These are phyloP conservation scores for Arabidopsis hybrid DNA, from an alignment of 441 rosid species.

Conservation along the genomic window DNA sequence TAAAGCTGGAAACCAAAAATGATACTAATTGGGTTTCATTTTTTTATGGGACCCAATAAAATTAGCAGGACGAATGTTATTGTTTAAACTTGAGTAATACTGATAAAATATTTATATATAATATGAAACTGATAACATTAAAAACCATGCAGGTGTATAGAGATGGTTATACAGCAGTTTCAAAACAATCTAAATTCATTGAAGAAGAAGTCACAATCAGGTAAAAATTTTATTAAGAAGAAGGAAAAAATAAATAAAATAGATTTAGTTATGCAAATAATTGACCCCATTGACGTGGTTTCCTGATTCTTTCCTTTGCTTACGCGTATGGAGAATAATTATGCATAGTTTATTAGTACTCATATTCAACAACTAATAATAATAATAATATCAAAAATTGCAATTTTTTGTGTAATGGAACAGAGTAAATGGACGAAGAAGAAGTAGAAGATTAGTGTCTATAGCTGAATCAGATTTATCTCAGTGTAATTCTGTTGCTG, in stretches of 20 bases:
- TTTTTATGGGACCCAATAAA: slow-evolving; percentile 50
- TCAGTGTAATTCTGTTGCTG: slow-evolving; percentile 58
- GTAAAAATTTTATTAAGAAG: slow-evolving; percentile 43
- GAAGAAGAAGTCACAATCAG: slow-evolving; percentile 66
- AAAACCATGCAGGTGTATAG: slow-evolving; percentile 47
- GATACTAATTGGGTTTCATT: not conserved
- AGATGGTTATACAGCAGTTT: slow-evolving; percentile 70
- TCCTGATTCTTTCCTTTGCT: slow-evolving; percentile 34
- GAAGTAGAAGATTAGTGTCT: slow-evolving; percentile 38
- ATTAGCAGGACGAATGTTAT: slow-evolving; percentile 40
- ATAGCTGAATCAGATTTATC: slow-evolving; percentile 35
- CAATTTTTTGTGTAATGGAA: not conserved
- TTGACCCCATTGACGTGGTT: slow-evolving; percentile 35
- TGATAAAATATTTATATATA: not conserved
- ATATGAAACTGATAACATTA: not conserved
- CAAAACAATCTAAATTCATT: slow-evolving; percentile 56
- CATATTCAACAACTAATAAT: slow-evolving; percentile 1
- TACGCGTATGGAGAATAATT: slow-evolving; percentile 27
- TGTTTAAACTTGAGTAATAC: not conserved
- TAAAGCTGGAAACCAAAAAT: slow-evolving; percentile 4
- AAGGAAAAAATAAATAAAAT: not conserved
- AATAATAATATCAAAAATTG: not conserved
- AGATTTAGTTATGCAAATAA: slow-evolving; percentile 20
- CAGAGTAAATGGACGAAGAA: slow-evolving; percentile 55
- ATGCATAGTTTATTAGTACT: slow-evolving; percentile 23